A percentile compares a stretch with the other conserved stretches of the same genome.
phyloP scores from a whole-genome alignment of 2,329 filamentous ascomycete species.

The Calycina herbarum region DNA sequence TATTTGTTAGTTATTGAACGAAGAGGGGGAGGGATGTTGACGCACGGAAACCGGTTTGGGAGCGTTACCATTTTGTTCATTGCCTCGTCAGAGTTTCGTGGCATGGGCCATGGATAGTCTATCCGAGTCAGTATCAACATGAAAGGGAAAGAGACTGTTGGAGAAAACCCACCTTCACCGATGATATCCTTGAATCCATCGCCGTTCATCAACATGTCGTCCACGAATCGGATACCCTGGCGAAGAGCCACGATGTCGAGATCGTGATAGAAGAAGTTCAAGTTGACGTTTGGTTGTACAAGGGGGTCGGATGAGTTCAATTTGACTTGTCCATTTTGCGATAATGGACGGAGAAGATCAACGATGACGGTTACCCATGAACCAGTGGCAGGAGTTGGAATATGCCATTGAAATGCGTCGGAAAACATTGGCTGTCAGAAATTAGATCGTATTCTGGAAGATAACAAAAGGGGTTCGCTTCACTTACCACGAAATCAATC shows the following conservation, averaged over 20 bases:
- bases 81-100: slow-evolving; percentile 52
- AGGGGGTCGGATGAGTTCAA: slow-evolving; percentile 50
- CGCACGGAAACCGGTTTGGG: slow-evolving; percentile 54
- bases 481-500: slow-evolving; percentile 54
- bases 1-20: slow-evolving; percentile 20
- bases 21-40: neutral
- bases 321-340: slow-evolving; percentile 43
- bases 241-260: slow-evolving; percentile 56
- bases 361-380: slow-evolving; percentile 58
- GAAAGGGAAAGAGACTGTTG: too few species aligned
- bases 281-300: slow-evolving; percentile 51
- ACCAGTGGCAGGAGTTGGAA: slow-evolving; percentile 44
- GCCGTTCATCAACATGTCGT: slow-evolving; percentile 57
- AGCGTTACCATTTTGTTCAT: slow-evolving; percentile 60
- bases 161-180: slow-evolving; percentile 26
- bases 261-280: slow-evolving; percentile 41
- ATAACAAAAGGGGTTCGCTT: neutral
- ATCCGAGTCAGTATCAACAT: too few species aligned
- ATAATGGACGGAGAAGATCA: slow-evolving; percentile 49
- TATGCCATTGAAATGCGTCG: slow-evolving; percentile 50
- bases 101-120: slow-evolving; percentile 63
- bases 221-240: slow-evolving; percentile 25
- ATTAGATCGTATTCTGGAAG: neutral
- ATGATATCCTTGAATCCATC: slow-evolving; percentile 57
- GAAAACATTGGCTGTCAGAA: slow-evolving; percentile 49